Percentiles rank a stretch among this genome's conserved stretches.
Conservation (phyloP, 2,329 filamentous ascomycete species). For the Ceratocystis harringtonii region DNA sequence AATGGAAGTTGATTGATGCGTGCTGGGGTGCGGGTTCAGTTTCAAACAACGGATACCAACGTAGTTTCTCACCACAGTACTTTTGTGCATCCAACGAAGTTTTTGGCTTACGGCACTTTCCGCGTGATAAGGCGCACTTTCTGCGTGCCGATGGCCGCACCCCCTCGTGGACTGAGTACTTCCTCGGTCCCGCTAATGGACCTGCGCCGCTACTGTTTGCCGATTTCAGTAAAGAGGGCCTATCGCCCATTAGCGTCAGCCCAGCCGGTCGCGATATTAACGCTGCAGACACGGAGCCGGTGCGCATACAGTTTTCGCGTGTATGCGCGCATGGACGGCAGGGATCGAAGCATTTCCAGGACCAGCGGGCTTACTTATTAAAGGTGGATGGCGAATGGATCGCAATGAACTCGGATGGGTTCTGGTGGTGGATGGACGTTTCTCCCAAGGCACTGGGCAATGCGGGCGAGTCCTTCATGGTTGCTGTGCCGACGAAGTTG, state of each 20-base stretch:
- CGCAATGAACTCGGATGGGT: slow-evolving; percentile 62
- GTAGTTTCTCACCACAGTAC: slow-evolving; percentile 48
- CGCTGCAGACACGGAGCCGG: slow-evolving; percentile 38
- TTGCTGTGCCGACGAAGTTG: slow-evolving; percentile 44
- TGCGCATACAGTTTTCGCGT: slow-evolving; percentile 70
- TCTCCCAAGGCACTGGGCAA: slow-evolving; percentile 47
- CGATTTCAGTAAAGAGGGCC: slow-evolving; percentile 34
- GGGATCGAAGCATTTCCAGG: neutral
- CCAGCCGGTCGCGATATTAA: slow-evolving; percentile 40
- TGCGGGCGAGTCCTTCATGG: slow-evolving; percentile 50
- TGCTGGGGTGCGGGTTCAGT: slow-evolving; percentile 86
- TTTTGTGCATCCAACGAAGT: slow-evolving; percentile 56
- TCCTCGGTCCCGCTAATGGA: slow-evolving; percentile 41
- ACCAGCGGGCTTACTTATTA: slow-evolving; percentile 1
- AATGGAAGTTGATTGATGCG: slow-evolving; percentile 81
- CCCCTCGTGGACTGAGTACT: slow-evolving; percentile 70
- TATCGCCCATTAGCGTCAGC: slow-evolving; percentile 43
- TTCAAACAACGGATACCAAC: slow-evolving; percentile 41
- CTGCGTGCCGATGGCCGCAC: slow-evolving; percentile 57
- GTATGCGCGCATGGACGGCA: slow-evolving; percentile 49
- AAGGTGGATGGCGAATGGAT: slow-evolving; percentile 25
- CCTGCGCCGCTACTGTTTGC: slow-evolving; percentile 35
- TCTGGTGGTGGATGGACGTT: slow-evolving; percentile 71
- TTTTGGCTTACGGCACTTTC: slow-evolving; percentile 72
- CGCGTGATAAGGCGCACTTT: slow-evolving; percentile 50